phyloP scores from a whole-genome alignment of 2,329 filamentous ascomycete species.

The Ceratocystis cacaofunesta region DNA sequence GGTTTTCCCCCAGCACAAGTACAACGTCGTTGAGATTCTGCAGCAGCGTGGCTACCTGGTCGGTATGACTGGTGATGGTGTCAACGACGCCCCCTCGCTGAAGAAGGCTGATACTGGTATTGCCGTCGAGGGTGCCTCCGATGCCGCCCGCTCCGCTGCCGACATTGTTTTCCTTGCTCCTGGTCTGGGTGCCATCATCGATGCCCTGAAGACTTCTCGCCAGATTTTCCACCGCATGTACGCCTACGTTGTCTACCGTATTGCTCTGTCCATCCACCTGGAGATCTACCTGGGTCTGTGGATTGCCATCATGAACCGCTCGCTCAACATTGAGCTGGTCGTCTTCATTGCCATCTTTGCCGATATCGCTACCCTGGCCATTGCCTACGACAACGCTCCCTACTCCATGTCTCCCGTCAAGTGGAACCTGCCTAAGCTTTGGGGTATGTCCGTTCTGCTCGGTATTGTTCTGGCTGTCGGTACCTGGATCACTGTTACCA shows the following conservation, averaged over 20 bases:
- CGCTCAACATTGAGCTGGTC: conserved; percentile 71
- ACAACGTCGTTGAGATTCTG: conserved; percentile 82
- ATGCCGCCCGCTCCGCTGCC: conserved; percentile 78
- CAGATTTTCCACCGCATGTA: conserved; percentile 98
- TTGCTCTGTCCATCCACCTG: conserved; percentile 77
- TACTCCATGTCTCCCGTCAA: conserved; percentile 78
- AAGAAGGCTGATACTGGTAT: conserved; percentile 97
- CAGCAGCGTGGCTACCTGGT: conserved; percentile 88
- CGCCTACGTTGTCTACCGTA: conserved; percentile 89
- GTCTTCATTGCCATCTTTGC: conserved; percentile 94
- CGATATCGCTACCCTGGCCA: conserved; percentile 80
- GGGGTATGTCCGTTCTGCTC: conserved; percentile 79
- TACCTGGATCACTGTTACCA: conserved; percentile 80
- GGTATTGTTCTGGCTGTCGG: conserved; percentile 67
- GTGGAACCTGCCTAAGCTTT: conserved; percentile 83
- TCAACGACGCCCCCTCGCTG: conserved; percentile 82
- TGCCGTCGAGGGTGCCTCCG: conserved; percentile 81
- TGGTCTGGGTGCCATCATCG: conserved; percentile 82
- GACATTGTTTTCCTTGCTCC: conserved; percentile 90
- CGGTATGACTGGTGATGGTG: conserved; percentile 92
- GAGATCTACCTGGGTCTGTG: conserved; percentile 85
- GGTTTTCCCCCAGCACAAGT: conserved; percentile 92
- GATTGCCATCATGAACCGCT: conserved; percentile 77
- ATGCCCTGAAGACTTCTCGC: conserved; percentile 80
- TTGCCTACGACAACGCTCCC: conserved; percentile 85